A percentile compares a stretch with the other conserved stretches of the same genome.
Conservation (phyloP, 2,329 filamentous ascomycete genomes). For the Colletotrichum orbiculare region DNA sequence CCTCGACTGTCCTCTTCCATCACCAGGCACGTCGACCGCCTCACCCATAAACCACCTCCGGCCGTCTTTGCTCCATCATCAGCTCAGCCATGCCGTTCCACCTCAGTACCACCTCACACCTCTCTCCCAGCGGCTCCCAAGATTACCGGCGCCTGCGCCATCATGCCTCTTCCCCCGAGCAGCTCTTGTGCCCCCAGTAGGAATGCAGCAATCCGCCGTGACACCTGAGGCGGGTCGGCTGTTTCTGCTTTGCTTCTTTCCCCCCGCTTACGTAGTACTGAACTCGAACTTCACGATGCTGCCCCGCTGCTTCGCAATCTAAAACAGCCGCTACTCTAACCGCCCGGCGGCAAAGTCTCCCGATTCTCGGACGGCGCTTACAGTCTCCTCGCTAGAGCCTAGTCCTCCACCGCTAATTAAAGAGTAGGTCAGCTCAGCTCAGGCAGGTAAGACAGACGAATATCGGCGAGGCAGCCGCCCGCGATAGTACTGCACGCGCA, state of each 20-base stretch:
- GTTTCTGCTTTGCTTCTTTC: slow-evolving; percentile 9
- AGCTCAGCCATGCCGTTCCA: not conserved
- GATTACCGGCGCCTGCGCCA: slow-evolving; percentile 33
- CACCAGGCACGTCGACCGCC: slow-evolving; percentile 4
- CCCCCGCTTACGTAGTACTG: not conserved
- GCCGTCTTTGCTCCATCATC: not conserved
- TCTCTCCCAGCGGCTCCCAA: slow-evolving; percentile 20
- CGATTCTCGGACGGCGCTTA: slow-evolving; percentile 35
- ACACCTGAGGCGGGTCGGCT: slow-evolving; percentile 10
- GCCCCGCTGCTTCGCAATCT: not conserved
- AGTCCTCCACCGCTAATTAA: not conserved
- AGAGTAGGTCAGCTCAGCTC: not conserved
- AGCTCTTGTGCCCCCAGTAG: not conserved
- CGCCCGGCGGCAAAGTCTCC: slow-evolving; percentile 36
- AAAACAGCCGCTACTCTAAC: slow-evolving; percentile 34
- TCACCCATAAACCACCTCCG: slow-evolving; percentile 8
- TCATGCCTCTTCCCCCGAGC: slow-evolving; percentile 14
- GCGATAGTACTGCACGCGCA: not conserved
- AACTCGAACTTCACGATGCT: too few species aligned
- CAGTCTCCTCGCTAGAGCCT: not conserved
- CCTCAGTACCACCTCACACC: not conserved
- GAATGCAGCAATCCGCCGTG: not conserved
- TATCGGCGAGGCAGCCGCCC: slow-evolving; percentile 3
- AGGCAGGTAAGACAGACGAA: not conserved
- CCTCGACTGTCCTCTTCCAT: not conserved